These are phyloP conservation scores for Chaetothyriales sp. DNA, from an alignment of 2,329 filamentous ascomycete species.

Conservation along the genomic window DNA sequence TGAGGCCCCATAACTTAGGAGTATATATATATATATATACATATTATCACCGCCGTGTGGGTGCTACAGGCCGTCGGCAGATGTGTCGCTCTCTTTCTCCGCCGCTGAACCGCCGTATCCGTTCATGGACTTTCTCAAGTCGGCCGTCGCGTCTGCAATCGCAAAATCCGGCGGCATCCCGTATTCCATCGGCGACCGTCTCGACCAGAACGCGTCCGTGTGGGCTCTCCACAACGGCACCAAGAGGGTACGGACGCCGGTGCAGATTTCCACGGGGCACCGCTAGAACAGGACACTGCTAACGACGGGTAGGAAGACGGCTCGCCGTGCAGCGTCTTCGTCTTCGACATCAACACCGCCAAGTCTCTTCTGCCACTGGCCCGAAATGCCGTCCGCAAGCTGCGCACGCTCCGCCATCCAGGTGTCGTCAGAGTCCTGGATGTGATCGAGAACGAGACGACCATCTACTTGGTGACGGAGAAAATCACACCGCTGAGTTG, in stretches of 20 bases:
- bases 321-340: conserved; percentile 90
- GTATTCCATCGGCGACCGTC: conserved; percentile 81
- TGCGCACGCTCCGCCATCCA: conserved; percentile 82
- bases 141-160: conserved; percentile 90
- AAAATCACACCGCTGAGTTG: conserved; percentile 73
- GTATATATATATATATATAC: not conserved
- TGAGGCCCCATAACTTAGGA: too few relatives aligned
- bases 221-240: conserved; percentile 96
- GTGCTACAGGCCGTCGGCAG: not conserved
- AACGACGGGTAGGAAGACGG: conserved; percentile 61
- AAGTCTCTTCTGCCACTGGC: conserved; percentile 72
- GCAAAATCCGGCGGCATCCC: conserved; percentile 87
- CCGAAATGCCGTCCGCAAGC: conserved; percentile 85
- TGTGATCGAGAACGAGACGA: conserved; percentile 88
- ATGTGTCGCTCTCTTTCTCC: not conserved
- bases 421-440: conserved; percentile 90
- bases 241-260: conserved; percentile 52
- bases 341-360: conserved; percentile 76
- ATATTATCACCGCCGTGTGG: not conserved
- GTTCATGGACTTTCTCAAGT: conserved; percentile 92
- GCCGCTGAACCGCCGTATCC: not conserved
- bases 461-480: conserved; percentile 94
- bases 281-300: conserved; percentile 16
- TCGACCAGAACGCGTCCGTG: conserved; percentile 84
- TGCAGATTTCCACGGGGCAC: conserved; percentile 8